Conservation (phyloP, 2,329 filamentous ascomycete genomes). For the Trichoderma oligosporum region DNA sequence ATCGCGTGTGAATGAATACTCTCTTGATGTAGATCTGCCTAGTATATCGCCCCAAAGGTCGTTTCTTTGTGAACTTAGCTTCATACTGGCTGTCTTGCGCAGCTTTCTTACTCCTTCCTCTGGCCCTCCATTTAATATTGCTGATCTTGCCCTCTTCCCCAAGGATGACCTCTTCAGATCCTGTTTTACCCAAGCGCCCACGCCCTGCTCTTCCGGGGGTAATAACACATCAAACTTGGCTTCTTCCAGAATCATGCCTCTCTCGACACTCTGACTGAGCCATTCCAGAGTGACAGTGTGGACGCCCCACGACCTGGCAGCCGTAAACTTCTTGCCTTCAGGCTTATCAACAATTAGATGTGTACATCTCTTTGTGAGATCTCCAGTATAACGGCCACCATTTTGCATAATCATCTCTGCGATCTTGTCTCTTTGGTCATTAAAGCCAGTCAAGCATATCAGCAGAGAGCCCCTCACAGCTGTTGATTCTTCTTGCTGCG, state of each 20-base stretch:
- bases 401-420: conserved; percentile 63
- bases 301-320: conserved; percentile 79
- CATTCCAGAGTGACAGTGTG: conserved; percentile 78
- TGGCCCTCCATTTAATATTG: conserved; percentile 31
- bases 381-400: conserved; percentile 81
- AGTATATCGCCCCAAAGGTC: conserved; percentile 90
- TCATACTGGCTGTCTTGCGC: conserved; percentile 80
- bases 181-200: conserved; percentile 65
- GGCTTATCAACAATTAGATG: conserved; percentile 80
- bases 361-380: conserved; percentile 80
- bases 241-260: conserved; percentile 90
- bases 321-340: conserved; percentile 84
- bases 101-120: conserved; percentile 72
- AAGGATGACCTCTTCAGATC: conserved; percentile 44
- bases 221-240: conserved; percentile 74
- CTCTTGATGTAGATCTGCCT: conserved; percentile 40
- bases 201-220: conserved; percentile 66
- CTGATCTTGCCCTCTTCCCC: conserved; percentile 58
- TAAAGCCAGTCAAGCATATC: conserved; percentile 56
- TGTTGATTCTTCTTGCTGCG: conserved; percentile 20
- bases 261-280: conserved; percentile 75
- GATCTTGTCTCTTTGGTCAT: conserved; percentile 64
- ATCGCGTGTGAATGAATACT: conserved; percentile 33
- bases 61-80: conserved; percentile 73
- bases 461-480: conserved; percentile 41